These are phyloP conservation scores for Tetracladium setigerum DNA, from an alignment of 495 filamentous ascomycete genomes.

Conservation along the genomic window DNA sequence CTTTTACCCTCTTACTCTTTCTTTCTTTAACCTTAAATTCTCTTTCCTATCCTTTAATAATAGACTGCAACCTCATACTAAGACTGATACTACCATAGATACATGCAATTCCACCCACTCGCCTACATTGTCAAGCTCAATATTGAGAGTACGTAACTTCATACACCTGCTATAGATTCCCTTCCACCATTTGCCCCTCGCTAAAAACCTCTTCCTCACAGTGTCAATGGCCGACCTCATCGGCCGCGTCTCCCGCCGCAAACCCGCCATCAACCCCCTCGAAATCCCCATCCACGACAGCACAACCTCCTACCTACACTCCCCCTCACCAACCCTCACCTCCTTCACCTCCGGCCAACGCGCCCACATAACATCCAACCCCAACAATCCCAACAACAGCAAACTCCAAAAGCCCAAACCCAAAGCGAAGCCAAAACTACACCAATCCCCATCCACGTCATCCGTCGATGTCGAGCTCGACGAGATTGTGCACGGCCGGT, in stretches of 20 bases:
- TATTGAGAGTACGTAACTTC: slow-evolving; percentile 20
- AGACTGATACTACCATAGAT: slow-evolving; percentile 10
- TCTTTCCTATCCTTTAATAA: background rate
- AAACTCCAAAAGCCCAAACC: too few relatives aligned
- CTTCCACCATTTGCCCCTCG: background rate
- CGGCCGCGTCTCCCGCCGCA: background rate
- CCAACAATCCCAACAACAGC: too few relatives aligned
- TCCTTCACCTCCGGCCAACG: too few relatives aligned
- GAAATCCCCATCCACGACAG: too few relatives aligned
- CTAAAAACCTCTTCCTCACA: background rate
- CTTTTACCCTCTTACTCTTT: too few relatives aligned
- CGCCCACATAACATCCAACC: too few relatives aligned
- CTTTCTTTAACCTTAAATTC: background rate
- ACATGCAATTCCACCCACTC: slow-evolving; percentile 45
- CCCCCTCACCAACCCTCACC: too few relatives aligned
- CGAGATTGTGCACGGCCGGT: background rate
- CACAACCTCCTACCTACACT: too few relatives aligned
- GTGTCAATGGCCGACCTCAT: slow-evolving; percentile 43
- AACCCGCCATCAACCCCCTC: too few relatives aligned
- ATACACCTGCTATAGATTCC: background rate
- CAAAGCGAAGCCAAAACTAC: background rate
- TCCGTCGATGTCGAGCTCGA: background rate
- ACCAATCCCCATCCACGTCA: background rate
- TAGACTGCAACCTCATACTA: background rate
- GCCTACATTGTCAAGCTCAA: slow-evolving; percentile 47